These are phyloP conservation scores for Serendipita vermifera DNA, from an alignment of 768 basidiomycete genomes.

Conservation along the genomic window DNA sequence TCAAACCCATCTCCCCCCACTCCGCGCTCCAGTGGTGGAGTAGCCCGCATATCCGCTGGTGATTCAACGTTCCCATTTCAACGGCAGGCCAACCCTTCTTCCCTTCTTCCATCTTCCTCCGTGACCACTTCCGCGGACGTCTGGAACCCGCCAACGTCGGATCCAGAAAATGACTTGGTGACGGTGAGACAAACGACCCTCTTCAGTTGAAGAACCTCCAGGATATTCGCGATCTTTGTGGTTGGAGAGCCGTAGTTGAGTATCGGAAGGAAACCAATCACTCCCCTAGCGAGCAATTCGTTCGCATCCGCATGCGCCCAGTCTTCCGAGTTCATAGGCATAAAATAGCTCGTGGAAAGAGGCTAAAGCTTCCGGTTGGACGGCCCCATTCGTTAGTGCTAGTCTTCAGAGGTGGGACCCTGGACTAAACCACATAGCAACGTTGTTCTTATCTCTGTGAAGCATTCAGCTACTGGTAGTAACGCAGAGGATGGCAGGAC, in stretches of 20 bases:
- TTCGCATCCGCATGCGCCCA: conserved; percentile 78
- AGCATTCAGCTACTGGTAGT: background rate
- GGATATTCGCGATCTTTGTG: conserved; percentile 53
- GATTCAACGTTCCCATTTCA: too few relatives aligned
- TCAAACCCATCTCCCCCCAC: conserved; percentile 48
- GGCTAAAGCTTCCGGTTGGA: conserved; percentile 76
- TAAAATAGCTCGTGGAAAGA: conserved; percentile 90
- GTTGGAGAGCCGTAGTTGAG: conserved; percentile 74
- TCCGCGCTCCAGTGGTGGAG: conserved; percentile 67
- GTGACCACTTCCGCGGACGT: conserved; percentile 56
- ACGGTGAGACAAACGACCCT: conserved; percentile 85
- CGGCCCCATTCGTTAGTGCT: conserved; percentile 57
- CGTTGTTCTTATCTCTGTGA: conserved; percentile 57
- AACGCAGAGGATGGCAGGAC: background rate
- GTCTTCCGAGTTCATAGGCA: conserved; percentile 68
- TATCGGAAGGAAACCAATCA: conserved; percentile 82
- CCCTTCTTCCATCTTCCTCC: too few relatives aligned
- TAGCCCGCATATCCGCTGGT: too few relatives aligned
- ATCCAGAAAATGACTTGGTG: conserved; percentile 86
- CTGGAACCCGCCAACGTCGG: conserved; percentile 71
- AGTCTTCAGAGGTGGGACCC: conserved; percentile 76
- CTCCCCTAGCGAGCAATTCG: conserved; percentile 60
- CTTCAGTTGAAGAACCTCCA: conserved; percentile 60
- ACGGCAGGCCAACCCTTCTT: too few relatives aligned
- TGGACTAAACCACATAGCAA: conserved; percentile 84